Evolutionary conservation across 192 early-diverging fungal genomes (phyloP).

Genomic region (Allomyces macrogynus): DNA sequence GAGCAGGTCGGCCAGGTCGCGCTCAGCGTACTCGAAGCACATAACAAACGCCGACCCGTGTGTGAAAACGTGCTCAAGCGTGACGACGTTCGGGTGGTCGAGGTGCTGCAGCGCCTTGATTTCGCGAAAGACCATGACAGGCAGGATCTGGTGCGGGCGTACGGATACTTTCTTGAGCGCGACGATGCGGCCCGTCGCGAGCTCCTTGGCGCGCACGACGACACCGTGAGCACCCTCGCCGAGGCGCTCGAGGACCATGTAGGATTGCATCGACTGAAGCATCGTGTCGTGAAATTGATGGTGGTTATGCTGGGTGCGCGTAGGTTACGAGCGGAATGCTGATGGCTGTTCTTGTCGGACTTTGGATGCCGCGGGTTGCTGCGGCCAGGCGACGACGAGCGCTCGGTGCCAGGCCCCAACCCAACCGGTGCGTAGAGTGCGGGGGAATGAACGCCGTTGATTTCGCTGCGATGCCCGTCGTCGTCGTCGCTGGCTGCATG

Average conservation of each 20-base stretch:
- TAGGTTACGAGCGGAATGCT: no score
- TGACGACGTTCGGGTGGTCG: neutral
- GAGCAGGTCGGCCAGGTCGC: neutral
- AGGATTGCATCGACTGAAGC: neutral
- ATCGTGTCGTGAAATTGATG: no score
- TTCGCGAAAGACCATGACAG: neutral
- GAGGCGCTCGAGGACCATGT: neutral
- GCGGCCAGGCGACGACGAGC: no score
- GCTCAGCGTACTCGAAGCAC: neutral
- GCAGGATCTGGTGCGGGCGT: neutral
- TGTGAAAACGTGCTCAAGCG: neutral
- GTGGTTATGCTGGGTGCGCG: no score
- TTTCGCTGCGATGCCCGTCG: no score
- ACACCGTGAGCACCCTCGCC: neutral
- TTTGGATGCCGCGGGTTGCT: no score
- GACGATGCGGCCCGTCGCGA: neutral
- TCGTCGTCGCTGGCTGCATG: no score
- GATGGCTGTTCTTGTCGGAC: no score
- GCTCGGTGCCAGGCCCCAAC: no score
- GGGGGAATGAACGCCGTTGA: no score
- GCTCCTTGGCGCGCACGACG: neutral
- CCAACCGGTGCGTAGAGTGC: no score
- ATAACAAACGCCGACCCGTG: neutral
- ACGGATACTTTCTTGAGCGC: neutral
- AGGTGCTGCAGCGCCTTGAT: neutral